Conservation (phyloP, 495 filamentous ascomycete genomes). For the Lindgomyces ingoldianus region DNA sequence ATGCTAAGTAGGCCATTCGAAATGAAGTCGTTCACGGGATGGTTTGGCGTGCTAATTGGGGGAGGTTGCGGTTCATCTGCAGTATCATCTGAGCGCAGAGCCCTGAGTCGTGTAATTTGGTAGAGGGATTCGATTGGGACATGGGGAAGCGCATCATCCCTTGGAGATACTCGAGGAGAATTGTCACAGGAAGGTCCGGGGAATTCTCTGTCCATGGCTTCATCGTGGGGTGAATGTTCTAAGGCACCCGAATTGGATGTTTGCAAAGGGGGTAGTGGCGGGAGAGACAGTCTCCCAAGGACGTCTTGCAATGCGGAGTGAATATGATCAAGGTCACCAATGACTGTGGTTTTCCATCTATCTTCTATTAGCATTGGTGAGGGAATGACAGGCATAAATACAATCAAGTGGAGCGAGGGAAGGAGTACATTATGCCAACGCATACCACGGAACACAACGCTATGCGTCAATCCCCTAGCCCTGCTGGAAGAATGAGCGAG, state of each 20-base stretch:
- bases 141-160: constrained; percentile 42
- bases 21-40: constrained; percentile 53
- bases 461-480: too few species aligned
- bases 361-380: constrained; percentile 34
- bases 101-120: constrained; percentile 39
- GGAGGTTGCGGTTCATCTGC: constrained; percentile 28
- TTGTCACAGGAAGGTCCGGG: constrained; percentile 41
- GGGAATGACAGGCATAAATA: neutral
- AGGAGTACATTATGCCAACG: too few species aligned
- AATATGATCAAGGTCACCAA: constrained; percentile 28
- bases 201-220: constrained; percentile 39
- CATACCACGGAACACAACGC: too few species aligned
- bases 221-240: constrained; percentile 20
- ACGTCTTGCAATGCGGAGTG: constrained; percentile 35
- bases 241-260: constrained; percentile 20
- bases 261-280: constrained; percentile 36
- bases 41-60: constrained; percentile 13
- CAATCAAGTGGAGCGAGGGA: neutral
- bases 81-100: constrained; percentile 42
- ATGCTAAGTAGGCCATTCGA: constrained; percentile 51
- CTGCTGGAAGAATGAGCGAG: too few species aligned
- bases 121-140: constrained; percentile 47
- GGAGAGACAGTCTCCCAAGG: constrained; percentile 29
- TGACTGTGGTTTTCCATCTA: constrained; percentile 42
- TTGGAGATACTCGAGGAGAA: constrained; percentile 28